phyloP scores from a whole-genome alignment of 2,329 filamentous ascomycete species.

The Cyclaneusma minus region DNA sequence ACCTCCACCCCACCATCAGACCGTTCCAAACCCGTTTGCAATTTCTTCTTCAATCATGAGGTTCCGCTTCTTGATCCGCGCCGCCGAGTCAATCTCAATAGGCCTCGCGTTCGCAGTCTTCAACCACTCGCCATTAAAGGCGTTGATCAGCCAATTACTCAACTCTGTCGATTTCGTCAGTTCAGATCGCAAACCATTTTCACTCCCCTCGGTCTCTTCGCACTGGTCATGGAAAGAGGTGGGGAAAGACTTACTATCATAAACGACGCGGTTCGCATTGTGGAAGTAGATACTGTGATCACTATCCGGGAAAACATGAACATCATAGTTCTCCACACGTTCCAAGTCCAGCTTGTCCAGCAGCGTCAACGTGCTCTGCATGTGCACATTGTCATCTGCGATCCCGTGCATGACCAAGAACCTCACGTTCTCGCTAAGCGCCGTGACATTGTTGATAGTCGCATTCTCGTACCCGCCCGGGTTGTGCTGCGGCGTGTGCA shows the following conservation, averaged over 20 bases:
- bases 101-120: constrained; percentile 19
- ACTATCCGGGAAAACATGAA: constrained; percentile 92
- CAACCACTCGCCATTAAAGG: constrained; percentile 94
- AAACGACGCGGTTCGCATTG: constrained; percentile 80
- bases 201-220: constrained; percentile 1
- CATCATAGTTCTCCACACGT: constrained; percentile 81
- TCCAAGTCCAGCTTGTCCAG: constrained; percentile 75
- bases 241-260: constrained; percentile 58
- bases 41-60: too few species aligned
- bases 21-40: too few species aligned
- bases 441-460: constrained; percentile 57
- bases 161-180: constrained; percentile 41
- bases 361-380: constrained; percentile 82
- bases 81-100: constrained; percentile 12
- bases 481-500: constrained; percentile 87
- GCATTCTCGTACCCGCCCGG: constrained; percentile 58
- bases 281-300: constrained; percentile 95
- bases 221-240: not conserved
- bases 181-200: too few species aligned
- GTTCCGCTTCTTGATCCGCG: constrained; percentile 7
- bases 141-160: constrained; percentile 85
- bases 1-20: too few species aligned
- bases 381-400: constrained; percentile 95
- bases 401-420: constrained; percentile 94
- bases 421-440: constrained; percentile 60